phyloP scores from a whole-genome alignment of 2,329 filamentous ascomycete species.

The Neofusicoccum sp. region DNA sequence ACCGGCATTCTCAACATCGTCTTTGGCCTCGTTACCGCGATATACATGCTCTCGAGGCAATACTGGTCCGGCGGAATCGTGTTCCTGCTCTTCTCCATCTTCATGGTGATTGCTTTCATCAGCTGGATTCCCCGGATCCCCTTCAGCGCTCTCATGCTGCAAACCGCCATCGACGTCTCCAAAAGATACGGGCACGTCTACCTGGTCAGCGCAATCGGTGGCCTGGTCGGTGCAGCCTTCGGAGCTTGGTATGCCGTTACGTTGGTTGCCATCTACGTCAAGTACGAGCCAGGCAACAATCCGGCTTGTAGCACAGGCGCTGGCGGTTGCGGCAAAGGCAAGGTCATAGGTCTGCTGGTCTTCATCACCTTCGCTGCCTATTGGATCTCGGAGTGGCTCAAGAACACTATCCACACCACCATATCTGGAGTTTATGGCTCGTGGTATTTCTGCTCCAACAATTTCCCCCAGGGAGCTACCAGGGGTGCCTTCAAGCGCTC shows the following conservation, averaged over 20 bases:
- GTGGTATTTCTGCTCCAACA: constrained; percentile 79
- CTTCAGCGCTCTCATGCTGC: constrained; percentile 86
- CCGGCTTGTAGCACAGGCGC: constrained; percentile 53
- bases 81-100: constrained; percentile 77
- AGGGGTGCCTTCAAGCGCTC: constrained; percentile 78
- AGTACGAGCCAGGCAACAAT: constrained; percentile 68
- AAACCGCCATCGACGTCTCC: constrained; percentile 80
- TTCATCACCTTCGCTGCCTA: constrained; percentile 91
- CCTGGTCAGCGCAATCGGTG: constrained; percentile 78
- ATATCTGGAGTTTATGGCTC: constrained; percentile 82
- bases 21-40: constrained; percentile 78
- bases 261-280: constrained; percentile 80
- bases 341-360: constrained; percentile 78
- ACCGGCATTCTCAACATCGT: constrained; percentile 86
- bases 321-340: constrained; percentile 68
- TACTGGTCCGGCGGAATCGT: constrained; percentile 86
- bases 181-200: constrained; percentile 84
- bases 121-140: constrained; percentile 89
- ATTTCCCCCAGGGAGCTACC: constrained; percentile 74
- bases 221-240: constrained; percentile 71
- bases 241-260: constrained; percentile 85
- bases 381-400: constrained; percentile 89
- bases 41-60: constrained; percentile 75
- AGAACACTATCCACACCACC: constrained; percentile 80
- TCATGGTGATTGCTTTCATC: constrained; percentile 79